phyloP scores from a whole-genome alignment of 2,329 filamentous ascomycete genomes.

The Exophiala calicioides region DNA sequence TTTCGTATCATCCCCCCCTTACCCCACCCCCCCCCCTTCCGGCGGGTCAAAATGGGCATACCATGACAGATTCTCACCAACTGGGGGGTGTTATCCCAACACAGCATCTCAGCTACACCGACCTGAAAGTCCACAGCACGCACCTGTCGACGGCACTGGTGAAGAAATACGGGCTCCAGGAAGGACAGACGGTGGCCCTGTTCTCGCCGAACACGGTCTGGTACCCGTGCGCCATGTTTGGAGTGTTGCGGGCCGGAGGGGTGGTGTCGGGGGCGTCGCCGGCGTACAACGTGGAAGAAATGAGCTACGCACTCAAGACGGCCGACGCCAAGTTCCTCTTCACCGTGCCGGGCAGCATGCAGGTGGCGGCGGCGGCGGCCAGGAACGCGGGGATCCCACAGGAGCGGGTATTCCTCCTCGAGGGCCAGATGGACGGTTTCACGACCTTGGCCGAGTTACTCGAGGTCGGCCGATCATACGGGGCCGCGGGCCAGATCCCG shows the following conservation, averaged over 20 bases:
- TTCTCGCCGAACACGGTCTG: slow-evolving; percentile 67
- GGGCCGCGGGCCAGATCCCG: slow-evolving; percentile 46
- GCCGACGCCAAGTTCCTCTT: slow-evolving; percentile 50
- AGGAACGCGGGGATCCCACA: slow-evolving; percentile 55
- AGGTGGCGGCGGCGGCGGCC: slow-evolving; percentile 57
- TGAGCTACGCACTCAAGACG: slow-evolving; percentile 64
- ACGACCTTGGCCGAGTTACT: slow-evolving; percentile 43
- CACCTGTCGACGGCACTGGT: slow-evolving; percentile 62
- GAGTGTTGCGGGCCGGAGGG: slow-evolving; percentile 56
- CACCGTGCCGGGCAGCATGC: slow-evolving; percentile 39
- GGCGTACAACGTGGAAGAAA: slow-evolving; percentile 68
- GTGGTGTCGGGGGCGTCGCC: slow-evolving; percentile 64
- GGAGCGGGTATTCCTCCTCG: slow-evolving; percentile 58
- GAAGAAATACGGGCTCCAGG: slow-evolving; percentile 55
- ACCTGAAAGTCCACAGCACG: slow-evolving; percentile 59
- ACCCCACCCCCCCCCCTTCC: too few relatives aligned
- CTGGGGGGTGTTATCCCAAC: too few relatives aligned
- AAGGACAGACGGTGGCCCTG: slow-evolving; percentile 60
- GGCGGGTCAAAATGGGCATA: too few relatives aligned
- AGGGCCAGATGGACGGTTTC: slow-evolving; percentile 55
- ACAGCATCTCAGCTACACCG: slow-evolving; percentile 55
- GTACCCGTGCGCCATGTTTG: slow-evolving; percentile 66
- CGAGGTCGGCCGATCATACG: slow-evolving; percentile 38
- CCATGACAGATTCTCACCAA: too few relatives aligned
- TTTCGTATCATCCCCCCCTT: too few relatives aligned